Evolutionary conservation across 208 protist genomes (phyloP), one percentile per base, ranked within the genome.

Genomic region (Trypanosoma vivax): DNA sequence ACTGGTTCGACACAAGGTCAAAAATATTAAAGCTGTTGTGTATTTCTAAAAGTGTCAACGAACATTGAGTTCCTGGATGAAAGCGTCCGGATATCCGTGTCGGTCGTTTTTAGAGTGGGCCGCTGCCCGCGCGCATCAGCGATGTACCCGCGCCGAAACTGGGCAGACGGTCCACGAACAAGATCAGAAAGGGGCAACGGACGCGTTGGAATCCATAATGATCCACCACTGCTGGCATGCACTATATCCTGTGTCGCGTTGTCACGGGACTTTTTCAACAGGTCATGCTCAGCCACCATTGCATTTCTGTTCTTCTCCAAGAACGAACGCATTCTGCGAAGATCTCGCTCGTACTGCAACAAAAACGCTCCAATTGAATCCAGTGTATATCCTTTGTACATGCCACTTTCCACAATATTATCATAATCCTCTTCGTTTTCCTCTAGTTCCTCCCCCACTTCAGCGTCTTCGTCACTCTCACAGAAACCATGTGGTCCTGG

Each of bases 351-450:
- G 35, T 75, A 75, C 23, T 70, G 49, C 9, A 75, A 33, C 35
- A 75, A 43, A 33, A 75, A 75, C 19, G 61, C 43, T 7, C 68
- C 60, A 1, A 75, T 56, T 1, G 61, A 14, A n/a, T 75, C 68
- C 2, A 75, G 49, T 16, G 62, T 55, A 45, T 70, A 75, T n/a
- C 68, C 68, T 19, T 60, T 70, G 55, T 75, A 75, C 34, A 35
- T 67, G 13, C 35, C 10, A 55, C 37, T 21, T 30, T 33, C 35
- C 51, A 51, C 7, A 38, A 37, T 11, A 47, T 28, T 16, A 29
- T 27, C 35, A 51, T 40, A 5, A 45, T 35, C 48, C 39, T 53
- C 29, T 13, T 18, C 55, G 14, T 61, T 53, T 41, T 42, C 14
- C 43, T 52, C 23, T n/a, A n/a, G n/a, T n/a, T n/a, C n/a, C n/a